Conservation (phyloP, 495 filamentous ascomycete genomes). For the Xylaria telfairii region DNA sequence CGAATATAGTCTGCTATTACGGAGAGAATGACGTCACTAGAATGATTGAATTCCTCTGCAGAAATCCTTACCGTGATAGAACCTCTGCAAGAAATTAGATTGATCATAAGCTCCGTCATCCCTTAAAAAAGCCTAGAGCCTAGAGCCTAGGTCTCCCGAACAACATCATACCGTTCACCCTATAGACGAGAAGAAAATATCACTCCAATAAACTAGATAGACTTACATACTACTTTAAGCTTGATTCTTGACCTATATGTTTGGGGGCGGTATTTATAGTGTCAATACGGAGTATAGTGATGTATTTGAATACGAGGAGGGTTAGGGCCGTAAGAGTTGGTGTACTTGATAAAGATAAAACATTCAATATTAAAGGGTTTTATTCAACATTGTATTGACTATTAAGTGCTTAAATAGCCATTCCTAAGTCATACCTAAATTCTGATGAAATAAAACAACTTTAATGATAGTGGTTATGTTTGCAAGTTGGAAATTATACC, state of each 20-base stretch:
- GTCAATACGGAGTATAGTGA: background rate
- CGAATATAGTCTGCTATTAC: too few relatives aligned
- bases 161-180: too few relatives aligned
- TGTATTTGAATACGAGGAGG: background rate
- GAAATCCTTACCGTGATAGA: too few relatives aligned
- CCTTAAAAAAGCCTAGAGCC: too few relatives aligned
- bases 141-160: too few relatives aligned
- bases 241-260: background rate
- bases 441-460: background rate
- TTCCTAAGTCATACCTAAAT: background rate
- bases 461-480: too few relatives aligned
- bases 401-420: background rate
- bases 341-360: background rate
- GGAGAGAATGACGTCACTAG: too few relatives aligned
- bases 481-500: background rate
- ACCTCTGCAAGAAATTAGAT: too few relatives aligned
- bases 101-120: too few relatives aligned
- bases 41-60: too few relatives aligned
- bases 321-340: background rate
- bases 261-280: background rate
- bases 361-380: background rate
- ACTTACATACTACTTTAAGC: background rate
- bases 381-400: background rate
- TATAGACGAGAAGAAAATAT: too few relatives aligned
- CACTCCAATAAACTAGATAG: too few relatives aligned